Percentiles rank a stretch among this genome's conserved stretches.
Evolutionary conservation across 2,329 filamentous ascomycete species (phyloP).

Genomic region (Aspergillus japonicus): DNA sequence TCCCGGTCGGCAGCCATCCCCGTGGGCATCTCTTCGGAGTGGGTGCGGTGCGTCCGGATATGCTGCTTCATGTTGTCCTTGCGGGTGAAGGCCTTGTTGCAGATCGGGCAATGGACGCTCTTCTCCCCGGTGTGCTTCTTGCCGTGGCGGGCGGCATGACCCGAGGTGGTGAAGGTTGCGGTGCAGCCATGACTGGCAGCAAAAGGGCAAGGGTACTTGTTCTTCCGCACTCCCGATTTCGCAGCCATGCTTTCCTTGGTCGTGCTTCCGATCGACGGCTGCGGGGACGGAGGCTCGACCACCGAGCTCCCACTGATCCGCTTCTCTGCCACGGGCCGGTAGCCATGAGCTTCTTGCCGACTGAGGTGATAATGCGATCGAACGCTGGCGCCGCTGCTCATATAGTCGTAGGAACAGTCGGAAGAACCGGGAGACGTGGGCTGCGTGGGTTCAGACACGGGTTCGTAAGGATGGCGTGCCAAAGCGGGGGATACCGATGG

Average conservation of each 20-base stretch:
- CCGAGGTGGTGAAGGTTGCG: constrained; percentile 66
- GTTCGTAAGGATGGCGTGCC: constrained; percentile 25
- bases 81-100: constrained; percentile 66
- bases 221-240: constrained; percentile 49
- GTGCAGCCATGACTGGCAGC: constrained; percentile 58
- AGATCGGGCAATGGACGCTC: constrained; percentile 65
- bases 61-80: constrained; percentile 72
- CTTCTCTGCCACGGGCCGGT: constrained; percentile 26
- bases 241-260: constrained; percentile 24
- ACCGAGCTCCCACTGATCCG: constrained; percentile 25
- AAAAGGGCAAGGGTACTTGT: constrained; percentile 65
- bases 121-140: constrained; percentile 70
- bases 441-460: constrained; percentile 26
- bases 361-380: constrained; percentile 28
- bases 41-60: constrained; percentile 56
- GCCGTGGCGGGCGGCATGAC: constrained; percentile 65
- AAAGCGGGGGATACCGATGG: constrained; percentile 27
- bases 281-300: constrained; percentile 29
- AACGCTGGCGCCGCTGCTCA: constrained; percentile 19
- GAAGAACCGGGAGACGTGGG: constrained; percentile 34
- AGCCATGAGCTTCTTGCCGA: constrained; percentile 28
- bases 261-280: constrained; percentile 23
- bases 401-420: constrained; percentile 35
- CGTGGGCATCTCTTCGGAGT: constrained; percentile 34
- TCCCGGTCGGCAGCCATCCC: constrained; percentile 15